Evolutionary conservation across 441 rosid genomes (phyloP).

Genomic region (Macaranga tanarius): DNA sequence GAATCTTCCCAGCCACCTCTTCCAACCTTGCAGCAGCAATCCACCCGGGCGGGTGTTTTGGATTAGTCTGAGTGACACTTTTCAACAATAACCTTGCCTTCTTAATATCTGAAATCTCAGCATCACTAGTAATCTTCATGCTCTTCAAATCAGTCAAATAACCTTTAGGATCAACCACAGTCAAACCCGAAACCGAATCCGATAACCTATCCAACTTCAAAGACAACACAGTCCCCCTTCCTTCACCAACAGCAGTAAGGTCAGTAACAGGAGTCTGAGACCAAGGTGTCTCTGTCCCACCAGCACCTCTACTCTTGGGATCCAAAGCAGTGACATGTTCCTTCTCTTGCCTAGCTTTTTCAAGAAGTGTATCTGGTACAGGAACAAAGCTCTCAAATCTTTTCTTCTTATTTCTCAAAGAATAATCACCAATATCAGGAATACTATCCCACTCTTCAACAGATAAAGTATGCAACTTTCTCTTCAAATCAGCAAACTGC

Average conservation of each 20-base stretch:
- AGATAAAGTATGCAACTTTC: constrained; percentile 68
- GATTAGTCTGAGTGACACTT: constrained; percentile 87
- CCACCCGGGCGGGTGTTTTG: constrained; percentile 93
- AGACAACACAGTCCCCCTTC: constrained; percentile 90
- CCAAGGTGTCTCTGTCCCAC: constrained; percentile 91
- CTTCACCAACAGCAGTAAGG: constrained; percentile 90
- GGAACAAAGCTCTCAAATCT: constrained; percentile 94
- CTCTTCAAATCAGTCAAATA: constrained; percentile 93
- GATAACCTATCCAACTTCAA: constrained; percentile 85
- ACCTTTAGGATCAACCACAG: constrained; percentile 95
- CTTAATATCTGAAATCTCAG: constrained; percentile 87
- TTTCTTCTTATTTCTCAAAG: constrained; percentile 79
- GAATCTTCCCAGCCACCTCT: constrained; percentile 93
- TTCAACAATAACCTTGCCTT: constrained; percentile 86
- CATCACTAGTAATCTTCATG: constrained; percentile 96
- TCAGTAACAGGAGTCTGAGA: constrained; percentile 81
- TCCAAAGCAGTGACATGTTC: constrained; percentile 93
- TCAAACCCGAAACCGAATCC: constrained; percentile 79
- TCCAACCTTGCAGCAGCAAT: constrained; percentile 94
- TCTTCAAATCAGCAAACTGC: constrained; percentile 92
- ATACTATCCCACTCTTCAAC: constrained; percentile 84
- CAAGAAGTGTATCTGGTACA: constrained; percentile 78
- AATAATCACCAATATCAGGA: constrained; percentile 90
- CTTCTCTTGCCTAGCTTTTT: constrained; percentile 91
- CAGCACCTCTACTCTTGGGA: constrained; percentile 77